phyloP scores from a whole-genome alignment of 2,329 filamentous ascomycete species.

The Monosporascus sp. region DNA sequence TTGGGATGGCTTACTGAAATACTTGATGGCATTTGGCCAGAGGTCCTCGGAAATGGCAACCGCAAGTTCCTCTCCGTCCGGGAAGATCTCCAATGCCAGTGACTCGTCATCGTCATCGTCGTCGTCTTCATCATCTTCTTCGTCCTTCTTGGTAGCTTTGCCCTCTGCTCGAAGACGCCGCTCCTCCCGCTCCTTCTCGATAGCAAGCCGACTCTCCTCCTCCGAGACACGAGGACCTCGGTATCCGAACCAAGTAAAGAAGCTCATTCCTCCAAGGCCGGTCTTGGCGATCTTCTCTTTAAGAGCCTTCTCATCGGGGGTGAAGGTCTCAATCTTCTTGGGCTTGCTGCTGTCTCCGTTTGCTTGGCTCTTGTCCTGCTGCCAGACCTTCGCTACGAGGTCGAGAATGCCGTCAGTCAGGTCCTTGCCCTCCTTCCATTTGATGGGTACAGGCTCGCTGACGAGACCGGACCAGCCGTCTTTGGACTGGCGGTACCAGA shows the following conservation, averaged over 20 bases:
- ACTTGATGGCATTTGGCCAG: constrained; percentile 82
- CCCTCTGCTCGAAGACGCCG: constrained; percentile 44
- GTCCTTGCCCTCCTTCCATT: constrained; percentile 84
- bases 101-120: constrained; percentile 60
- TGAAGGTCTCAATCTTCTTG: constrained; percentile 41
- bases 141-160: constrained; percentile 47
- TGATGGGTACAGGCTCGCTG: constrained; percentile 81
- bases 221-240: constrained; percentile 63
- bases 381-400: constrained; percentile 64
- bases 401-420: constrained; percentile 75
- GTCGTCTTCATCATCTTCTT: constrained; percentile 51
- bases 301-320: constrained; percentile 51
- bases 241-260: constrained; percentile 89
- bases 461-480: constrained; percentile 72
- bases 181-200: constrained; percentile 55
- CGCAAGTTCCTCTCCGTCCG: constrained; percentile 79
- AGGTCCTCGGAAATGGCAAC: constrained; percentile 79
- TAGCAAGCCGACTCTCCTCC: constrained; percentile 63
- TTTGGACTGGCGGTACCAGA: constrained; percentile 71
- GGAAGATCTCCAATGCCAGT: constrained; percentile 76
- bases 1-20: constrained; percentile 66
- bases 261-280: constrained; percentile 63
- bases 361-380: constrained; percentile 47
- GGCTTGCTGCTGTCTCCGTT: constrained; percentile 28
- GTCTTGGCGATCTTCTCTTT: constrained; percentile 53